Evolutionary conservation across 768 basidiomycete species (phyloP), one percentile per base, ranked within the genome.

Genomic region (Boletales sp.): DNA sequence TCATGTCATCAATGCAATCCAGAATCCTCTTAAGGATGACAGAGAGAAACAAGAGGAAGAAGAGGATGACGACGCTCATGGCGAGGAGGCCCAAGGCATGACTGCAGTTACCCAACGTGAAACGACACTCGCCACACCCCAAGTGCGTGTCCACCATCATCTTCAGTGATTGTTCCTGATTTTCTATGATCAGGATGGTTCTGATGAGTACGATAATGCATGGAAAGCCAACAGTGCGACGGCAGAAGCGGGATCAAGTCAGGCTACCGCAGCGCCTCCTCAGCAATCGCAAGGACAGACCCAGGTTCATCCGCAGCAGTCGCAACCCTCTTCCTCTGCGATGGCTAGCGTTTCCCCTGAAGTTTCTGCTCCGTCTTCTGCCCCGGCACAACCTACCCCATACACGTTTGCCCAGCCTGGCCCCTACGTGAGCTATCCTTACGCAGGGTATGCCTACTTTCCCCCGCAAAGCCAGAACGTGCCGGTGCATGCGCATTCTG

Each of bases 151-250:
- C n/a, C 44, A 31, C 41, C 18, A 19, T 31, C 32, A 18, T 41
- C 11, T 30, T 39, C 8, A 2, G 31, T 14, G 37, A 39, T 42
- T 11, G 10, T 30, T 35, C 11, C 31, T 46, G 17, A 49, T 49
- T 51, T 59, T 56, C 54, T 33, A 12, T 37, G 48, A 63, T 32
- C 61, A 76, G 74, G 70, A 67, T n/a, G 70, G 75, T 30, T 61
- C 74, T 7, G 76, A 81, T 46, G 78, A 79, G 36, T 85, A 78
- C 48, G 74, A 76, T 39, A 76, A 81, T 36, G 81, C 82, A 2
- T 86, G 84, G 84, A 79, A 77, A 46, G 80, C 81, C 14, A 81
- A 81, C 55, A 75, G 74, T 18, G 79, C 74, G 14, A 62, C 70
- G 5, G 57, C 69, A 8, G 73, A 69, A 49, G 57, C 62, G 30